Evolutionary conservation across 768 basidiomycete genomes (phyloP).

Genomic region (Peribolospora baueri): DNA sequence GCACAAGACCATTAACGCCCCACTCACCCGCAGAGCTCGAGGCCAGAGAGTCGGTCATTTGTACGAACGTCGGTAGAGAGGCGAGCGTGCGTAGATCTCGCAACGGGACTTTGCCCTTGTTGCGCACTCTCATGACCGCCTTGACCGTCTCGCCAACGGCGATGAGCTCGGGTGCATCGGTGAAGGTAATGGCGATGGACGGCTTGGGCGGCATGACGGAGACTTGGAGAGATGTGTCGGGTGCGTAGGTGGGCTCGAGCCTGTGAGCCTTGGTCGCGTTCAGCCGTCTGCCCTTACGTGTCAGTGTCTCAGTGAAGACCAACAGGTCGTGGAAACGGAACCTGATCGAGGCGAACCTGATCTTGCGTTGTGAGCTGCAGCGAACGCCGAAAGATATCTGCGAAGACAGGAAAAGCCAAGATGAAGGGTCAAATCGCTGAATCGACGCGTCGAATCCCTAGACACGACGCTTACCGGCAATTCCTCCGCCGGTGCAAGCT

Average conservation of each 20-base stretch:
- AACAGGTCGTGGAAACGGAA: slow-evolving; percentile 43
- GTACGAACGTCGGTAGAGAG: slow-evolving; percentile 32
- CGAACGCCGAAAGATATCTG: background rate
- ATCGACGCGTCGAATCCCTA: too few species aligned
- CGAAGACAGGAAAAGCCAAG: background rate
- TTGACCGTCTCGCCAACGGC: slow-evolving; percentile 43
- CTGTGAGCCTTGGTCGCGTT: slow-evolving; percentile 49
- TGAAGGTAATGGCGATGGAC: slow-evolving; percentile 25
- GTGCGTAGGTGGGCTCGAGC: slow-evolving; percentile 42
- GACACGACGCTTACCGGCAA: background rate
- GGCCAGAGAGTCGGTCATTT: too few species aligned
- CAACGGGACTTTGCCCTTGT: slow-evolving; percentile 37
- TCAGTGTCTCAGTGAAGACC: slow-evolving; percentile 39
- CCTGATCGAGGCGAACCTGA: slow-evolving; percentile 37
- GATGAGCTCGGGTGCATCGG: slow-evolving; percentile 16
- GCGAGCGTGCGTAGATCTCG: slow-evolving; percentile 44
- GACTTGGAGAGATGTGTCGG: slow-evolving; percentile 36
- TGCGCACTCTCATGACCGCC: slow-evolving; percentile 36
- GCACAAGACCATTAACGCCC: background rate
- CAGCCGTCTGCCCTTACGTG: slow-evolving; percentile 46
- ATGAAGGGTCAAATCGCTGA: too few species aligned
- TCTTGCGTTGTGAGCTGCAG: slow-evolving; percentile 9
- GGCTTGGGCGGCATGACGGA: slow-evolving; percentile 42
- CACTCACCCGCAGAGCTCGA: too few species aligned
- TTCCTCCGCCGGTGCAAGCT: slow-evolving; percentile 34